Evolutionary conservation across 163 green algal genomes (phyloP).

Genomic region (Volvox carteri): DNA sequence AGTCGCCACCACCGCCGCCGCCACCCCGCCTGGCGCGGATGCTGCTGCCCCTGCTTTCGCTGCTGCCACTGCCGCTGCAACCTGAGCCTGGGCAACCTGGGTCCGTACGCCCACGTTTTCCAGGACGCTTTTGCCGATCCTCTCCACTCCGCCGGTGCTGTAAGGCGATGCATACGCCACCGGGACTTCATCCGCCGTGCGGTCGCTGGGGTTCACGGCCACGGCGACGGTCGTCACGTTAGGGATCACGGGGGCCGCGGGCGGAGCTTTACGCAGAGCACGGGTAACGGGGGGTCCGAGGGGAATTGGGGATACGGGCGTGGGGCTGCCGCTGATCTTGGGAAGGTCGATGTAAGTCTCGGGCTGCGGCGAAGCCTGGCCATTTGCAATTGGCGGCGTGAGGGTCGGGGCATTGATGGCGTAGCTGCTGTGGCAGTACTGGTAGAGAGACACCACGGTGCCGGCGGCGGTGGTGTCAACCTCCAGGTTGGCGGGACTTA

Average conservation of each 20-base stretch:
- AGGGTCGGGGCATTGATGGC: conserved; percentile 9
- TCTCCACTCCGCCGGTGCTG: background rate
- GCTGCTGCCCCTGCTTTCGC: background rate
- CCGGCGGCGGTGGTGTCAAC: background rate
- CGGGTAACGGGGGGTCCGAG: background rate
- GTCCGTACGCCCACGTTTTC: background rate
- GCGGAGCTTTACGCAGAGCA: background rate
- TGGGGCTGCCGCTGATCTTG: background rate
- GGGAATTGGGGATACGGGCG: background rate
- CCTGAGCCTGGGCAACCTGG: background rate
- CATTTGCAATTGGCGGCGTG: background rate
- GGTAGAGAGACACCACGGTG: background rate
- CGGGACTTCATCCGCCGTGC: background rate
- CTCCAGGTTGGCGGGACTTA: background rate
- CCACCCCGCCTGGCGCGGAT: background rate
- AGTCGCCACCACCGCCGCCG: too few relatives aligned
- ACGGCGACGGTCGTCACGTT: background rate
- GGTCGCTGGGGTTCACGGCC: background rate
- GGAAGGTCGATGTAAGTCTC: conserved; percentile 43
- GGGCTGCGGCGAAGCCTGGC: background rate
- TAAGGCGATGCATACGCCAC: background rate
- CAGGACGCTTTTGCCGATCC: background rate
- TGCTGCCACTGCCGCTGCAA: background rate
- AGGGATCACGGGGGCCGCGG: background rate
- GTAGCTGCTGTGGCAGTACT: conserved; percentile 43